Evolutionary conservation across 1,139 yeast genomes (phyloP).

Genomic region (Saccharomyces hybrid): DNA sequence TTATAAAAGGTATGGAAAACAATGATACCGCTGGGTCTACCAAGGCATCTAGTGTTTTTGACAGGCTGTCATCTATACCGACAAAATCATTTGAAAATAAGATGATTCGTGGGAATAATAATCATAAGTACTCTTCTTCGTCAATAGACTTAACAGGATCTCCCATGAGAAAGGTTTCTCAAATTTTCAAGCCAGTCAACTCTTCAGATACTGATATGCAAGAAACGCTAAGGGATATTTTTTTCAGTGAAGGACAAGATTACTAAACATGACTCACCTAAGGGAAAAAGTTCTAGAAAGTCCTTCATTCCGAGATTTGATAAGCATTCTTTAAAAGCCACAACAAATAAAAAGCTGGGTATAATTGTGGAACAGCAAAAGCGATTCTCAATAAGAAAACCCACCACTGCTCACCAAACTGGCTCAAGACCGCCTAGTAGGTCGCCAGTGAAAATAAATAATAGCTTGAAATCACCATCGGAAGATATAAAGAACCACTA

Average conservation of each 20-base stretch:
- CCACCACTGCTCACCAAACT: neutral
- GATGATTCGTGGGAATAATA: constrained; percentile 7
- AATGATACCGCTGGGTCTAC: neutral
- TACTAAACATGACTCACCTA: neutral
- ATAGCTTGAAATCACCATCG: neutral
- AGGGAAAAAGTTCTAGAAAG: constrained; percentile 7
- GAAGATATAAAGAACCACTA: neutral
- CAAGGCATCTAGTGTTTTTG: constrained; percentile 22
- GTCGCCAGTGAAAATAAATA: neutral
- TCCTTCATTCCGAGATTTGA: constrained; percentile 18
- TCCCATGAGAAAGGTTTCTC: constrained; percentile 12
- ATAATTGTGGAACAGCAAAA: neutral
- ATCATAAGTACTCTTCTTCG: constrained; percentile 12
- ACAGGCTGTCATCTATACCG: constrained; percentile 25
- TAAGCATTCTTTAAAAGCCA: constrained; percentile 3
- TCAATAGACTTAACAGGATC: constrained; percentile 27
- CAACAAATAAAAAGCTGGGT: neutral
- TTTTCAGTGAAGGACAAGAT: constrained; percentile 8
- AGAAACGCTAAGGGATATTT: constrained; percentile 26
- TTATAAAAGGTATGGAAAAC: neutral
- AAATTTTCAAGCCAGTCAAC: neutral
- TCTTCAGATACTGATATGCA: constrained; percentile 22
- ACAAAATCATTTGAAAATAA: constrained; percentile 31
- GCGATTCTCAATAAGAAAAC: neutral
- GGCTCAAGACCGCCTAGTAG: neutral